Evolutionary conservation across 1,139 yeast species (phyloP).

Genomic region (Torulaspora globosa): DNA sequence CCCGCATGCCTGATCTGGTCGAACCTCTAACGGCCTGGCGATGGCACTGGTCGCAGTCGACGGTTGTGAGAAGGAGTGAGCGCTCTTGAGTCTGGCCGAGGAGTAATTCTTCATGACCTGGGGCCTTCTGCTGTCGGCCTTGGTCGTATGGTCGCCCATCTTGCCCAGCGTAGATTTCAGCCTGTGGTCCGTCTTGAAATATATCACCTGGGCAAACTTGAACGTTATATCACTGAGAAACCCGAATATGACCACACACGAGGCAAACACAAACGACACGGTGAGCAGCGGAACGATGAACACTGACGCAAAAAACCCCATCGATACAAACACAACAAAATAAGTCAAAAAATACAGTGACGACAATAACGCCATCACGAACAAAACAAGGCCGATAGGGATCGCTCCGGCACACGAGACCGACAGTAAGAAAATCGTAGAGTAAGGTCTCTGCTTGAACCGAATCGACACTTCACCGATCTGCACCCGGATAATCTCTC

Average conservation of each 20-base stretch:
- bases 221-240: slow-evolving; percentile 24
- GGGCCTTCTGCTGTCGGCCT: slow-evolving; percentile 2
- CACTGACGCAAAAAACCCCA: slow-evolving; percentile 19
- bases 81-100: slow-evolving; percentile 7
- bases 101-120: slow-evolving; percentile 7
- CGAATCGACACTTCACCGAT: slow-evolving; percentile 5
- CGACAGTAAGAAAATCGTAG: slow-evolving; percentile 10
- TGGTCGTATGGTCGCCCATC: slow-evolving; percentile 13
- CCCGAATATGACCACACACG: slow-evolving; percentile 24
- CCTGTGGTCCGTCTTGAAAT: slow-evolving; percentile 17
- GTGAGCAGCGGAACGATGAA: slow-evolving; percentile 25
- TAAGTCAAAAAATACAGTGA: slow-evolving; percentile 20
- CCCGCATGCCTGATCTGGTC: slow-evolving; percentile 14
- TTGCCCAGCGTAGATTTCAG: slow-evolving; percentile 15
- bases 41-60: slow-evolving; percentile 12
- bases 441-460: slow-evolving; percentile 14
- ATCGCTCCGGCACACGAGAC: slow-evolving; percentile 9
- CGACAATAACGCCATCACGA: slow-evolving; percentile 22
- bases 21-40: slow-evolving; percentile 10
- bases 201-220: slow-evolving; percentile 21
- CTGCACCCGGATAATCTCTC: slow-evolving; percentile 2
- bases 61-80: slow-evolving; percentile 5
- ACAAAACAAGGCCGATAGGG: slow-evolving; percentile 12
- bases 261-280: slow-evolving; percentile 25
- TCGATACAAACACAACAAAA: slow-evolving; percentile 18